Evolutionary conservation across 176 grass and related monocot species (phyloP).

Genomic region (Paspalum vaginatum): DNA sequence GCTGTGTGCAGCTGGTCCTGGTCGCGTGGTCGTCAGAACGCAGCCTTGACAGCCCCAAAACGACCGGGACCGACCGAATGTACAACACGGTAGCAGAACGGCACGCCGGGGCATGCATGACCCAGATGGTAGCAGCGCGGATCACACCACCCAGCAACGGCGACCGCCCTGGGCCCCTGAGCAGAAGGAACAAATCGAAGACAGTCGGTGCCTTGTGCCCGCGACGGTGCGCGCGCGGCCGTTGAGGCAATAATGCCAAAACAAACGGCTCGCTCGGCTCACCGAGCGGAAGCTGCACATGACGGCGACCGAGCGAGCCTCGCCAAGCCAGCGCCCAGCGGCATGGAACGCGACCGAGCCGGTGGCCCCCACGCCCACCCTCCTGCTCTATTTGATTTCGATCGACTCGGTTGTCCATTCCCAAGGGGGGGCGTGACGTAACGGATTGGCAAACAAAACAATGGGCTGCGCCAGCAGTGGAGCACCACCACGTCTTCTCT

Average conservation of each 20-base stretch:
- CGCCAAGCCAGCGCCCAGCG: not conserved
- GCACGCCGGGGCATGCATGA: not conserved
- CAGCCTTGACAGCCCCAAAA: not conserved
- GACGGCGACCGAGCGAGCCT: not conserved
- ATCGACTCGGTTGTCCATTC: conserved; percentile 24
- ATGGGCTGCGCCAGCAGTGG: not conserved
- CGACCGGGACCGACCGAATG: not conserved
- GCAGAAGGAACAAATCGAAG: too few relatives aligned
- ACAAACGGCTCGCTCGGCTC: not conserved
- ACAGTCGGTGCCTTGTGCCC: not conserved
- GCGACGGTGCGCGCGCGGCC: not conserved
- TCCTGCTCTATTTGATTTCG: conserved; percentile 2
- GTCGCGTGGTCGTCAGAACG: not conserved
- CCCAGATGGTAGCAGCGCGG: not conserved
- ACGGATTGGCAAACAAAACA: conserved; percentile 28
- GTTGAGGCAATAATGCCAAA: not conserved
- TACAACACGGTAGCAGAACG: not conserved
- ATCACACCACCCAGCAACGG: not conserved
- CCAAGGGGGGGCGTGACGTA: conserved; percentile 12
- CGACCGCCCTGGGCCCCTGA: too few relatives aligned
- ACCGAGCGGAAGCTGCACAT: not conserved
- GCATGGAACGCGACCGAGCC: not conserved
- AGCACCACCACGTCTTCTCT: not conserved
- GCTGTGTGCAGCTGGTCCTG: not conserved
- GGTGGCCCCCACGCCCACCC: not conserved